A percentile compares a stretch with the other conserved stretches of the same genome.
These are phyloP conservation scores for Radiomyces spectabilis DNA, from an alignment of 192 early-diverging fungal species.

Conservation along the genomic window DNA sequence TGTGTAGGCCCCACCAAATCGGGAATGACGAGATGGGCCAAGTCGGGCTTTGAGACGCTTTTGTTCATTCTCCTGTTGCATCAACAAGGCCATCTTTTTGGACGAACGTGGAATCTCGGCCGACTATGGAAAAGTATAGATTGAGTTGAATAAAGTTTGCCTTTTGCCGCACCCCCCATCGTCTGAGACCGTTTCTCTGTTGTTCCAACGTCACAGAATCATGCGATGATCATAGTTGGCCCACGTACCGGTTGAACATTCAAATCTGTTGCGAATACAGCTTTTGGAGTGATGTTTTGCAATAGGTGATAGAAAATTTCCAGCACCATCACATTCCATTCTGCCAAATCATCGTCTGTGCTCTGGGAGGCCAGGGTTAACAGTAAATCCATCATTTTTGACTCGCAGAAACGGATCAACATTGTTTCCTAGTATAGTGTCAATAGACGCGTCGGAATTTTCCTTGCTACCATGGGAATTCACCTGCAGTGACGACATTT, in stretches of 20 bases:
- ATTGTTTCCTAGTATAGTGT: conserved; percentile 18
- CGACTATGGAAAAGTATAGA: too few relatives aligned
- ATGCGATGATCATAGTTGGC: too few relatives aligned
- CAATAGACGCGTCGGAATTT: too few relatives aligned
- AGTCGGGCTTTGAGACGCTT: conserved; percentile 11
- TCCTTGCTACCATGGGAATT: too few relatives aligned
- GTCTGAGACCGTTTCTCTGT: too few relatives aligned
- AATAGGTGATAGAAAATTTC: conserved; percentile 61
- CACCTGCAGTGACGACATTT: conserved; percentile 61
- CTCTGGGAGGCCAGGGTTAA: conserved; percentile 62
- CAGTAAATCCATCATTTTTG: conserved; percentile 60
- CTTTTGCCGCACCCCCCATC: too few relatives aligned
- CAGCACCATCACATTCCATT: conserved; percentile 55
- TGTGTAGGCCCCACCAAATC: conserved; percentile 64
- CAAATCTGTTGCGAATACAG: conserved; percentile 15
- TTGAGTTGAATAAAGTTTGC: too few relatives aligned
- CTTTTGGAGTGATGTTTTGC: conserved; percentile 39
- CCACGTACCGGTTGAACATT: too few relatives aligned
- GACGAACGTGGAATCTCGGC: too few relatives aligned
- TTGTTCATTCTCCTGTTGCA: conserved; percentile 13
- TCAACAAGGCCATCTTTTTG: too few relatives aligned
- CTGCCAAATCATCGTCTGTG: conserved; percentile 45
- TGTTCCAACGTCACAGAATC: too few relatives aligned
- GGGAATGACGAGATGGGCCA: conserved; percentile 38
- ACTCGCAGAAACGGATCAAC: conserved; percentile 37